These are phyloP conservation scores for Arthrobotrys pseudoclavata DNA, from an alignment of 2,329 filamentous ascomycete genomes.

Conservation along the genomic window DNA sequence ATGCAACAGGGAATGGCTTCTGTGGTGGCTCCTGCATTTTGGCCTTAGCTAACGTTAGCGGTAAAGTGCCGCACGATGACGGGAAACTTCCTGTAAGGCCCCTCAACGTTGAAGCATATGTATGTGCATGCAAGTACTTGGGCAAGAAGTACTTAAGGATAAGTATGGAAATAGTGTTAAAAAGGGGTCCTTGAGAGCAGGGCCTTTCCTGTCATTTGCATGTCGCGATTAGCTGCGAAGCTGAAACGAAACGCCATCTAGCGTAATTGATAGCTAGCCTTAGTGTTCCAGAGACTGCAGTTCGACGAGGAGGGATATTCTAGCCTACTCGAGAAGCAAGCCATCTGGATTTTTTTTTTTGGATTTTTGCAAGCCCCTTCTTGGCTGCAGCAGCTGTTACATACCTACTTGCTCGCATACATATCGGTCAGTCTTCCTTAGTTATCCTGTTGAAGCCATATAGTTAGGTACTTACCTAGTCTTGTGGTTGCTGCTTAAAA, in stretches of 20 bases:
- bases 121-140: neutral
- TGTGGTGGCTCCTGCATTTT: conserved; percentile 17
- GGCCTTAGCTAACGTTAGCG: neutral
- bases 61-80: conserved; percentile 43
- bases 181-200: conserved; percentile 15
- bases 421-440: too few species aligned
- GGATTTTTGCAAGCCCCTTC: conserved; percentile 30
- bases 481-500: neutral
- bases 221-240: conserved; percentile 32
- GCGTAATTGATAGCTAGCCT: conserved; percentile 6
- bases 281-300: conserved; percentile 25
- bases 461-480: neutral
- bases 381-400: conserved; percentile 31
- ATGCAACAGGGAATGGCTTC: conserved; percentile 7
- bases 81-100: conserved; percentile 13
- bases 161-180: neutral
- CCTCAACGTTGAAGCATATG: neutral
- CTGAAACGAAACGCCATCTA: conserved; percentile 39
- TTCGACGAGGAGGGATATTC: conserved; percentile 31
- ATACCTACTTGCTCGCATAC: neutral
- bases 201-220: conserved; percentile 29
- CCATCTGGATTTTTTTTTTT: conserved; percentile 4
- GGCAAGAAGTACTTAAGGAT: neutral
- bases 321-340: conserved; percentile 20
- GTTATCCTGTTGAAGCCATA: too few species aligned